A percentile compares a stretch with the other conserved stretches of the same genome.
phyloP scores from a whole-genome alignment of 75 land plant genomes.

The Ceratopteris richardii region DNA sequence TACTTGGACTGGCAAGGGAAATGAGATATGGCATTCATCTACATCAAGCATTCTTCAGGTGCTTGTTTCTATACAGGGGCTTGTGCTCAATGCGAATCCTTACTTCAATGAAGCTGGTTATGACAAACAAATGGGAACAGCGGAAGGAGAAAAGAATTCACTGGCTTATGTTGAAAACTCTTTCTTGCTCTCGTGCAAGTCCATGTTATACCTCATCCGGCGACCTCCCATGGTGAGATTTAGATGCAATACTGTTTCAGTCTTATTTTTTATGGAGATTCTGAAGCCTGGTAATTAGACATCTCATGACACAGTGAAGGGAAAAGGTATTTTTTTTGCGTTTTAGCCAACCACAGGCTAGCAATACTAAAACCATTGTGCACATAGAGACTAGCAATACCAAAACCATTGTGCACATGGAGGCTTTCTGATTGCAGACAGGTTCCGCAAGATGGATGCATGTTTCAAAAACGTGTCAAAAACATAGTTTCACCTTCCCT shows the following conservation, averaged over 20 bases:
- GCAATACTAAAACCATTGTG: too few species aligned
- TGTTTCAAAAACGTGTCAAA: too few species aligned
- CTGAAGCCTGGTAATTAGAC: too few species aligned
- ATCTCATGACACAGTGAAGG: too few species aligned
- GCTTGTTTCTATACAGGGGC: slow-evolving; percentile 86
- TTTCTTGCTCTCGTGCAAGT: slow-evolving; percentile 73
- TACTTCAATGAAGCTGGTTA: slow-evolving; percentile 99
- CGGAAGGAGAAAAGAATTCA: slow-evolving; percentile 92
- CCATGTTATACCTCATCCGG: slow-evolving; percentile 78
- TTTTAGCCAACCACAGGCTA: too few species aligned
- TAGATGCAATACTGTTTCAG: too few species aligned
- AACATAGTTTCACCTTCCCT: too few species aligned
- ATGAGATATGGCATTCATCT: slow-evolving; percentile 82
- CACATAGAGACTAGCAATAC: too few species aligned
- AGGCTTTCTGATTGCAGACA: too few species aligned
- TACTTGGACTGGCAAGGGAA: slow-evolving; percentile 92
- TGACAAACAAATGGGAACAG: slow-evolving; percentile 81
- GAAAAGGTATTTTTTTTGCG: slow-evolving; percentile 7
- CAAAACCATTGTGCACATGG: too few species aligned
- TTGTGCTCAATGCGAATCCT: slow-evolving; percentile 86
- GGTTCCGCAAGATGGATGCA: too few species aligned
- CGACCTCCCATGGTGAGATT: slow-evolving; percentile 70
- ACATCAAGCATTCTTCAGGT: slow-evolving; percentile 91
- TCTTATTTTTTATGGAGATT: too few species aligned
- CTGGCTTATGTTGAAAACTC: slow-evolving; percentile 86